Evolutionary conservation across 202 grass and related monocot genomes (phyloP).

Genomic region (Zizania palustris): DNA sequence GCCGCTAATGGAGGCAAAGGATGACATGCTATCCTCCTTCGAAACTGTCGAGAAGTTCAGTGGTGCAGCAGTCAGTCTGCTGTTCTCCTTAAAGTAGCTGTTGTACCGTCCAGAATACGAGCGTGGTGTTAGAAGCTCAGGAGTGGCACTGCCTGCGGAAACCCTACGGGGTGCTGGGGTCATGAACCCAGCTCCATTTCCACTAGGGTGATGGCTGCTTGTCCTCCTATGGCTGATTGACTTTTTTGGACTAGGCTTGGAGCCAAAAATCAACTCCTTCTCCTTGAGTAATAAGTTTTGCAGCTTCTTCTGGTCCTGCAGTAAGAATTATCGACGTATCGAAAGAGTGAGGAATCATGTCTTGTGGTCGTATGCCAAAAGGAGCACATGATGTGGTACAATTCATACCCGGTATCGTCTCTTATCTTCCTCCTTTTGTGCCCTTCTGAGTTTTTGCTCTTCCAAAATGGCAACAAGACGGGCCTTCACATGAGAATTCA

Average conservation of each 20-base stretch:
- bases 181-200: constrained; percentile 71
- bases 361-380: neutral
- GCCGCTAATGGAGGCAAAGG: constrained; percentile 74
- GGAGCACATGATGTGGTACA: neutral
- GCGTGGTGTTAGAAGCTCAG: constrained; percentile 71
- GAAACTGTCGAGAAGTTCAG: constrained; percentile 61
- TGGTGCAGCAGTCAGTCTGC: constrained; percentile 43
- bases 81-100: constrained; percentile 67
- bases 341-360: neutral
- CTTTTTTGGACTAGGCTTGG: constrained; percentile 67
- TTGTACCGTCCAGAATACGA: constrained; percentile 63
- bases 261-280: constrained; percentile 73
- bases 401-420: constrained; percentile 68
- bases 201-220: constrained; percentile 58
- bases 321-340: constrained; percentile 15
- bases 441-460: constrained; percentile 86
- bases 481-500: constrained; percentile 57
- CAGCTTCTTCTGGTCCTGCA: constrained; percentile 87
- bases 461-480: constrained; percentile 87
- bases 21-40: constrained; percentile 77
- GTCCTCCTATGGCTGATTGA: constrained; percentile 62
- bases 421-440: constrained; percentile 84
- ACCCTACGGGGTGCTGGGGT: constrained; percentile 57
- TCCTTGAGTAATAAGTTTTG: constrained; percentile 71
- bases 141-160: constrained; percentile 65